Percentiles rank a stretch among this genome's conserved stretches.
phyloP scores from a whole-genome alignment of 371 early-diverging fungal genomes.

The Mortierella sp. region DNA sequence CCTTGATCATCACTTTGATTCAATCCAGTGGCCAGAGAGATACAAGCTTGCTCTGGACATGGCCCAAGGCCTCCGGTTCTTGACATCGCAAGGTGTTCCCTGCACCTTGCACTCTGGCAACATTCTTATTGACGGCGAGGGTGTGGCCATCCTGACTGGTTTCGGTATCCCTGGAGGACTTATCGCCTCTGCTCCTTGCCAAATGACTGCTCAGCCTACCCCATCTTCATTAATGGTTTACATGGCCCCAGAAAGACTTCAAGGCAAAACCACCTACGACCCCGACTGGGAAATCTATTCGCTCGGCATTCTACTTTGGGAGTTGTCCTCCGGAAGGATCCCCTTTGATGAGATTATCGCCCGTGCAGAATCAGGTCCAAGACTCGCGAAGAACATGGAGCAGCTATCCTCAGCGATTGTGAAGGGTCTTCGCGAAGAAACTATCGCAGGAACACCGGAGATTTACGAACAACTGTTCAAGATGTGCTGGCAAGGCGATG shows the following conservation, averaged over 20 bases:
- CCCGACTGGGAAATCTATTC: conserved; percentile 55
- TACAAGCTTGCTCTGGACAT: conserved; percentile 55
- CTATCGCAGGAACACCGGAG: conserved; percentile 47
- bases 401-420: conserved; percentile 46
- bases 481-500: conserved; percentile 56
- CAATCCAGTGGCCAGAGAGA: conserved; percentile 54
- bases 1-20: conserved; percentile 51
- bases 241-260: conserved; percentile 47
- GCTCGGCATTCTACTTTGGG: conserved; percentile 50
- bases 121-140: conserved; percentile 47
- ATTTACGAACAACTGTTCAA: conserved; percentile 56
- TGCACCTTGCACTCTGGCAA: conserved; percentile 53
- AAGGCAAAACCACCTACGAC: conserved; percentile 14
- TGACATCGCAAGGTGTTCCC: conserved; percentile 36
- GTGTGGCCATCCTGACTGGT: conserved; percentile 51
- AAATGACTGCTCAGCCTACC: conserved; percentile 50
- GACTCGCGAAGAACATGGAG: conserved; percentile 51
- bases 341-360: conserved; percentile 54
- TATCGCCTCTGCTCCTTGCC: conserved; percentile 48
- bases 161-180: conserved; percentile 48
- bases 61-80: conserved; percentile 49
- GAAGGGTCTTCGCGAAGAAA: conserved; percentile 55
- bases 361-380: conserved; percentile 48
- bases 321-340: conserved; percentile 44
- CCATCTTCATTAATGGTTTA: conserved; percentile 32